Percentiles rank a stretch among this genome's conserved stretches.
Evolutionary conservation across 305 asterid species (phyloP).

Genomic region (Solanum hybrid): DNA sequence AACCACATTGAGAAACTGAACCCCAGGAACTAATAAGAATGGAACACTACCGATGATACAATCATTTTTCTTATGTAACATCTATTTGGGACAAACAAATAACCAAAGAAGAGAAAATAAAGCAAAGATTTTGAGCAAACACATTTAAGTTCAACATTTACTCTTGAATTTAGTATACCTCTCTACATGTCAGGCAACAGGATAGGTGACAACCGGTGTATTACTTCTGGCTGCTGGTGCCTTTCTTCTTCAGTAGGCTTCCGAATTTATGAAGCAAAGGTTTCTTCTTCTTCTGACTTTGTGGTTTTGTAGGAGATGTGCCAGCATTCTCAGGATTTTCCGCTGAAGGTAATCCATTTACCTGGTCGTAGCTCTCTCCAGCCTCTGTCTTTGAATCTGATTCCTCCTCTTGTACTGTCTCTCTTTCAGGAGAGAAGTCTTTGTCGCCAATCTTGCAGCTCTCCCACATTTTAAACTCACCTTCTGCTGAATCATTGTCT

Average conservation of each 20-base stretch:
- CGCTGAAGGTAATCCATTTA: slow-evolving; percentile 36
- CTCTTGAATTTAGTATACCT: slow-evolving; percentile 27
- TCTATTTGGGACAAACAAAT: slow-evolving; percentile 11
- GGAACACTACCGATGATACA: slow-evolving; percentile 29
- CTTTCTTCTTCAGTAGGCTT: slow-evolving; percentile 77
- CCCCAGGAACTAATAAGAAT: slow-evolving; percentile 5
- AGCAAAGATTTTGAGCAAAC: slow-evolving; percentile 24
- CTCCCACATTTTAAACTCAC: slow-evolving; percentile 81
- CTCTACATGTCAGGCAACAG: slow-evolving; percentile 16
- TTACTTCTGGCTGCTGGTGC: slow-evolving; percentile 54
- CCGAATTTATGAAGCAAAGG: slow-evolving; percentile 82
- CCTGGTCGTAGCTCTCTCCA: slow-evolving; percentile 39
- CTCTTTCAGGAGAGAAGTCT: slow-evolving; percentile 64
- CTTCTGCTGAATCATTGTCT: slow-evolving; percentile 42
- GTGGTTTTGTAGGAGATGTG: slow-evolving; percentile 51
- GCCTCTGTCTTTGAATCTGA: slow-evolving; percentile 56
- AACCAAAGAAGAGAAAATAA: slow-evolving; percentile 9
- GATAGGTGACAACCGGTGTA: slow-evolving; percentile 1
- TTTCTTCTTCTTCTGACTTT: slow-evolving; percentile 76
- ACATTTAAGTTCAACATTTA: slow-evolving; percentile 22
- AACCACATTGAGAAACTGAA: slow-evolving; percentile 6
- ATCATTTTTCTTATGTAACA: slow-evolving; percentile 29
- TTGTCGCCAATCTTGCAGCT: slow-evolving; percentile 84
- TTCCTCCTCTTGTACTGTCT: slow-evolving; percentile 61
- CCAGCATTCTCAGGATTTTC: slow-evolving; percentile 46